Evolutionary conservation across 2,329 filamentous ascomycete species (phyloP).

Genomic region (Apiospora rasikravindrae): DNA sequence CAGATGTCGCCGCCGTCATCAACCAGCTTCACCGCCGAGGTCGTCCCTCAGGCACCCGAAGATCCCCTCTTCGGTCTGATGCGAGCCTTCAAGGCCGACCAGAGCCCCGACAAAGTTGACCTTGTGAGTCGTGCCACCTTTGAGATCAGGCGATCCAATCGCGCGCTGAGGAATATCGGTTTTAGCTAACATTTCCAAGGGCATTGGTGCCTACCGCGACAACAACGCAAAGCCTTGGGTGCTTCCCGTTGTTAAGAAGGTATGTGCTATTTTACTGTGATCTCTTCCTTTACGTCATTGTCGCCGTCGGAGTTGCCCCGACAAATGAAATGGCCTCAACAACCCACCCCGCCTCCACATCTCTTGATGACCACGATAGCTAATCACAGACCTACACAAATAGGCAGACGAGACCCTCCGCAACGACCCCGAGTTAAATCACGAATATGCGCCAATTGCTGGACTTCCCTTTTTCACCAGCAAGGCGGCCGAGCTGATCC

Average conservation of each 20-base stretch:
- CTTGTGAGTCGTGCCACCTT: slow-evolving; percentile 62
- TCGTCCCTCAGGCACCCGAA: slow-evolving; percentile 88
- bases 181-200: slow-evolving; percentile 44
- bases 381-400: slow-evolving; percentile 28
- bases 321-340: slow-evolving; percentile 1
- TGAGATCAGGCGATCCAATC: slow-evolving; percentile 18
- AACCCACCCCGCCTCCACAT: not conserved
- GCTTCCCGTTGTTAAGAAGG: slow-evolving; percentile 94
- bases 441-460: slow-evolving; percentile 97
- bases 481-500: slow-evolving; percentile 88
- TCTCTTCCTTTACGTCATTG: slow-evolving; percentile 22
- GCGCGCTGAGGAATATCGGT: not conserved
- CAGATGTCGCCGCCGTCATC: slow-evolving; percentile 71
- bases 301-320: not conserved
- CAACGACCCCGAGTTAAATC: slow-evolving; percentile 88
- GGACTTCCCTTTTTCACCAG: slow-evolving; percentile 84
- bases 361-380: not conserved
- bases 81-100: slow-evolving; percentile 83
- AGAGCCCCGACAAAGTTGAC: slow-evolving; percentile 83
- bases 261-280: slow-evolving; percentile 46
- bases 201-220: slow-evolving; percentile 92
- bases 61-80: slow-evolving; percentile 94
- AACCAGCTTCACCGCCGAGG: slow-evolving; percentile 76
- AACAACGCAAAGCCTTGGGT: slow-evolving; percentile 97
- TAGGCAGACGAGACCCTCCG: slow-evolving; percentile 91